Evolutionary conservation across 345 rosid species (phyloP), one percentile per base, ranked within the genome.

Genomic region (Conringia planisiliqua): DNA sequence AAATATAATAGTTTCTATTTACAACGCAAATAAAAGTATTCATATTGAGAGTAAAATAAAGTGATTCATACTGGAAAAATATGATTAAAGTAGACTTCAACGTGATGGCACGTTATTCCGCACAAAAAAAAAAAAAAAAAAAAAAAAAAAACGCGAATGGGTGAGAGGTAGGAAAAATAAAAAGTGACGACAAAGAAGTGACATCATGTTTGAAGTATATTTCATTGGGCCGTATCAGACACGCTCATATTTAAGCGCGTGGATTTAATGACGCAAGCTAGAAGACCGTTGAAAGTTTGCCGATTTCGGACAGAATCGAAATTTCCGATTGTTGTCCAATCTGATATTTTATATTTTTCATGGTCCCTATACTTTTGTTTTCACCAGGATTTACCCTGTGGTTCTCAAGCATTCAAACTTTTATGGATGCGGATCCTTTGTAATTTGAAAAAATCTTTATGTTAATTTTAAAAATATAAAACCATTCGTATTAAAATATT

Each of bases 91-190:
- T 33, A 20, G 26, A 20, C 6, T 73, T 64, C 65, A 73, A 73
- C 77, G 77, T 73, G 71, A 10, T 54, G 10, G 71, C 77, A 55
- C 77, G 70, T 36, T 30, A 29, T 14, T 60, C 48, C 38, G 48
- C 46, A 26, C 14, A 50, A 22, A 2, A 22, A 22, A 22, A 22
- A 2, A 22, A 22, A 20, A 50, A 70, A 20, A 50, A 22, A 2
- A 22, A 22, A 22, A 22, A 2, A 22, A 22, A 20, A 50, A 70
- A 59, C 36, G 47, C 33, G 17, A 51, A 27, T 12, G 39, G 18
- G 35, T 18, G 5, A 30, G 33, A 30, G 6, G 33, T 4, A 30
- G 40, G 20, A 10, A 1, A 38, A n/a, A 52, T 9, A 57, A 4
- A 36, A 55, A 36, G 16, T 24, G 26, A 52, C 38, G 1, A 20